These are phyloP conservation scores for Dovyalis caffra DNA, from an alignment of 345 rosid species.

Conservation along the genomic window DNA sequence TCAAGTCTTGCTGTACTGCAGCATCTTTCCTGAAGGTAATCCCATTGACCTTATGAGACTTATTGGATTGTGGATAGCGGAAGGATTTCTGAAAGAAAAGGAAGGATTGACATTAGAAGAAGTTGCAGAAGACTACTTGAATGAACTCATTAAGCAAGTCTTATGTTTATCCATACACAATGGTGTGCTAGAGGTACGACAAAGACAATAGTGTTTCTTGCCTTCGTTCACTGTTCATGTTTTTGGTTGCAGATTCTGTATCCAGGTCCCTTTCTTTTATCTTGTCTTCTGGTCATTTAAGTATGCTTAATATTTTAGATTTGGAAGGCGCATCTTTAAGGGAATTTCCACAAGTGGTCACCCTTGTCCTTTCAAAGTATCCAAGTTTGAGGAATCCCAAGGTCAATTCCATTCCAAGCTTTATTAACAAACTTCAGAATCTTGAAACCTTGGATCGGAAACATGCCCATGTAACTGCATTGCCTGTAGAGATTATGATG, in stretches of 20 bases:
- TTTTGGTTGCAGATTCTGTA: conserved; percentile 13
- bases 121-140: conserved; percentile 12
- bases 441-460: too few relatives aligned
- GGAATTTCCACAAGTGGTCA: too few relatives aligned
- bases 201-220: conserved; percentile 3
- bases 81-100: conserved; percentile 16
- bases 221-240: conserved; percentile 29
- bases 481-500: conserved; percentile 27
- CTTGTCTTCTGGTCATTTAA: too few relatives aligned
- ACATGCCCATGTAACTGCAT: conserved; percentile 14
- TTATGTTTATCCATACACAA: not conserved
- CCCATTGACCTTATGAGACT: conserved; percentile 4
- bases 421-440: too few relatives aligned
- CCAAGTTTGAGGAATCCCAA: too few relatives aligned
- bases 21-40: conserved; percentile 1
- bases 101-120: conserved; percentile 15
- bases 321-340: too few relatives aligned
- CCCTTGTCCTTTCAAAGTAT: too few relatives aligned
- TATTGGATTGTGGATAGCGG: conserved; percentile 15
- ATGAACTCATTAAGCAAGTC: conserved; percentile 10
- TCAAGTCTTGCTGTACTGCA: conserved; percentile 7
- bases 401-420: too few relatives aligned
- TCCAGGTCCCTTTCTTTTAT: conserved; percentile 9
- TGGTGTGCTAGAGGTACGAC: conserved; percentile 1
- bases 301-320: too few relatives aligned